Evolutionary conservation across 495 filamentous ascomycete species (phyloP), one percentile per base, ranked within the genome.

Genomic region (Penicillium flavigenum): DNA sequence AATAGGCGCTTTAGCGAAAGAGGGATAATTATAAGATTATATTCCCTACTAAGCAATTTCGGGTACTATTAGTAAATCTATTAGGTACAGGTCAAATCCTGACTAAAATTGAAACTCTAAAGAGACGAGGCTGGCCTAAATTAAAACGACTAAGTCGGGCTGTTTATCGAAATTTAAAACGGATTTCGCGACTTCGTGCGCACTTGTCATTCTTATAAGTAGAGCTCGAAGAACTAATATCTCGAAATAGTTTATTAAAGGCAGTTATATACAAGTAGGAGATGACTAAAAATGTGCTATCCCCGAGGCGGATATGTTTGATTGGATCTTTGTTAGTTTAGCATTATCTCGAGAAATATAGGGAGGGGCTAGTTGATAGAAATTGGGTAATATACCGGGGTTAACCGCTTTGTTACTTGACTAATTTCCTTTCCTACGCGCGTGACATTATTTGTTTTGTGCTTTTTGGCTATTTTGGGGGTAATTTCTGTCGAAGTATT

Each of bases 191-290:
- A 19, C 39, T 47, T 12, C 44, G 44, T 47, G 44, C 44, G 16
- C 44, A 47, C 10, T n/a, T 47, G 20, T 47, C 44, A 27, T 24
- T 27, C 22, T 29, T 47, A 47, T 24, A 26, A 47, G 22, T 24
- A 26, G 44, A 47, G 44, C 44, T 47, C 44, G 44, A 47, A 47
- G 44, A 47, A 27, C 11, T 11, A 24, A 47, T 10, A 47, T 47
- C 44, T 14, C 22, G 44, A 47, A 16, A 27, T 4, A 9, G 44
- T 12, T 47, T 24, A 47, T 1, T 14, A n/a, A 27, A 16, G 22
- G 16, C 44, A 27, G 6, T 6, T 26, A 0, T 47, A 24, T 27
- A 14, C 44, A 47, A 27, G 44, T 12, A 47, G 39, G 39, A 42
- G 39, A 5, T 17, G 39, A 42, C 39, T 42, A 9, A 42, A 42